phyloP scores from a whole-genome alignment of 371 early-diverging fungal genomes.

The Mortierella sp. region DNA sequence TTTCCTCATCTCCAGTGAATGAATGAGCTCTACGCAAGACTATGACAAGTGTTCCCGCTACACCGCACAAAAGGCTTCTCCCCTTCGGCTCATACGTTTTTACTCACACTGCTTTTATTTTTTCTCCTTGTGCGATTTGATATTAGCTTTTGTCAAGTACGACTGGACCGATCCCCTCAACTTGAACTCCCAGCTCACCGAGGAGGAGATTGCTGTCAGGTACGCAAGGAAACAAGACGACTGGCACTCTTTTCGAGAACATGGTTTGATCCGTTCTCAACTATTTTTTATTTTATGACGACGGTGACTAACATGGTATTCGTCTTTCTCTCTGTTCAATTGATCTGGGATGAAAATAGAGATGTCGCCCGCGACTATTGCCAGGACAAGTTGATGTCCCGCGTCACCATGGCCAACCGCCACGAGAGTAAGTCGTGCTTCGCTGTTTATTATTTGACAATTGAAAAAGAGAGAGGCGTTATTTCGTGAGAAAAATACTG shows the following conservation, averaged over 20 bases:
- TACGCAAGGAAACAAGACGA: slow-evolving; percentile 31
- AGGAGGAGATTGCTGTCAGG: slow-evolving; percentile 89
- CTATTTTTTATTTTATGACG: no score
- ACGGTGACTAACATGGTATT: no score
- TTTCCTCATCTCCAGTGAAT: not conserved
- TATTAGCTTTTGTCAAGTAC: slow-evolving; percentile 79
- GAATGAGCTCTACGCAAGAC: no score
- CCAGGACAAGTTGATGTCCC: slow-evolving; percentile 89
- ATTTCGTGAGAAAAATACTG: not conserved
- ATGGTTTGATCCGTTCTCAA: no score
- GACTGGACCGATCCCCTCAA: slow-evolving; percentile 95
- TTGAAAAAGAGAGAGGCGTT: not conserved
- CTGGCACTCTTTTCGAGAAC: no score
- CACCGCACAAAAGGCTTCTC: no score
- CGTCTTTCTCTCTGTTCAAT: no score
- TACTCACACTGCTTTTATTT: not conserved
- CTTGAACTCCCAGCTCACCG: slow-evolving; percentile 87
- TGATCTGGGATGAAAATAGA: slow-evolving; percentile 48
- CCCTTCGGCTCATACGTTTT: no score
- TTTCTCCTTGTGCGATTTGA: not conserved
- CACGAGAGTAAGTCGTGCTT: slow-evolving; percentile 77
- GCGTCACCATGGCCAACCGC: slow-evolving; percentile 89
- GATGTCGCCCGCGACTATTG: slow-evolving; percentile 92
- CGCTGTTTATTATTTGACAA: not conserved
- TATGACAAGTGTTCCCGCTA: no score